Evolutionary conservation across 257 asterid genomes (phyloP), one percentile per base, ranked within the genome.

Genomic region (Forsythia suspensa): DNA sequence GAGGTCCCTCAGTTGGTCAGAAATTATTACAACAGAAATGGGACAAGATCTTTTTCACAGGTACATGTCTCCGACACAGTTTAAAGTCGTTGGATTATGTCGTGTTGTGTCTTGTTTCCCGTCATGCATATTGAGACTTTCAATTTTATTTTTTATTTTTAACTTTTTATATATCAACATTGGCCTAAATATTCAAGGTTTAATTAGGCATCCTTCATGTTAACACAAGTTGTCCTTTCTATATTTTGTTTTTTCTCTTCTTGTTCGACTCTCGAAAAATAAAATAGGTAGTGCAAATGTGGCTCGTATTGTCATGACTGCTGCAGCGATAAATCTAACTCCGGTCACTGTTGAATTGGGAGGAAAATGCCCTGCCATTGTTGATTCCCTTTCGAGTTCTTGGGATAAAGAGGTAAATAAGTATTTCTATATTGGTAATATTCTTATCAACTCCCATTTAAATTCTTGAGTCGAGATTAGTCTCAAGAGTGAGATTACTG

Each of bases 31-130:
- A 84, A 8, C 88, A 61, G 0, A 88, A 91, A 83, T 94, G 97
- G 97, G 97, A 92, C 88, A 92, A 94, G 82, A 90, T 94, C 24
- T 83, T 94, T 44, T 94, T 94, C 88, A 94, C 98, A 84, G 98
- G 98, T 92, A 48, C 37, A 29, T 29, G 34, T 29, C 34, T 29
- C 34, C 34, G 34, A 29, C 34, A 29, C 34, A 29, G 34, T 29
- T 29, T 29, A 29, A 29, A 29, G 34, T 29, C 34, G 34, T 29
- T 29, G 34, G 34, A 29, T 29, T 29, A 29, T 29, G 34, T 29
- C 34, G 2, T 29, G 34, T 29, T 29, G 34, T 29, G 34, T 29
- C 34, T 29, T 29, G 34, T 29, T 29, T 29, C 34, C 34, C 34
- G 34, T 1, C 34, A 29, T 29, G 34, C 1, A 29, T 29, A 1